Evolutionary conservation across 1,284 basidiomycete genomes (phyloP).

Genomic region (Malassezia furfur): DNA sequence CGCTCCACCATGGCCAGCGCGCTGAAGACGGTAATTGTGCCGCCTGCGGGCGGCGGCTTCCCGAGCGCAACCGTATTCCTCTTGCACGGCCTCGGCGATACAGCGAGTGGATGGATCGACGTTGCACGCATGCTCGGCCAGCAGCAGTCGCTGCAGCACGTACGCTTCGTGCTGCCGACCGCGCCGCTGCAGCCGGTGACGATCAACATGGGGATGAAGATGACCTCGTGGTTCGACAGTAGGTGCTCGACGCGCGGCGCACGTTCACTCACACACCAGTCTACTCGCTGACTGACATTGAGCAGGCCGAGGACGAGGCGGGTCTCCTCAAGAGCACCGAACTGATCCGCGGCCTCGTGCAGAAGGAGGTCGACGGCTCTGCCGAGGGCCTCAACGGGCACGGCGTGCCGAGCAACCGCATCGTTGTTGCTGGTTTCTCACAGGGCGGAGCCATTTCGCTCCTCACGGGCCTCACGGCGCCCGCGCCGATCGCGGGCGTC

Average conservation of each 20-base stretch:
- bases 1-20: slow-evolving; percentile 5
- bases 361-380: slow-evolving; percentile 37
- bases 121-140: slow-evolving; percentile 43
- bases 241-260: slow-evolving; percentile 18
- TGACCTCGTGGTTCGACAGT: slow-evolving; percentile 48
- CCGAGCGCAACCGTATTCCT: slow-evolving; percentile 44
- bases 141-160: slow-evolving; percentile 36
- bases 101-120: slow-evolving; percentile 41
- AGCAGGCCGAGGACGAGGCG: slow-evolving; percentile 37
- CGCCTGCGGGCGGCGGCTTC: slow-evolving; percentile 31
- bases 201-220: slow-evolving; percentile 45
- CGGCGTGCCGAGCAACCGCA: slow-evolving; percentile 31
- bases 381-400: slow-evolving; percentile 29
- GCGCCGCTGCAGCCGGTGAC: slow-evolving; percentile 44
- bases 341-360: slow-evolving; percentile 33
- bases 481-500: slow-evolving; percentile 32
- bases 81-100: slow-evolving; percentile 44
- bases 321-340: slow-evolving; percentile 35
- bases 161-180: slow-evolving; percentile 46
- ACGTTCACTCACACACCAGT: neutral
- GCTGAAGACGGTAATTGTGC: slow-evolving; percentile 41
- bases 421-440: slow-evolving; percentile 37
- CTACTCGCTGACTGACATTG: slow-evolving; percentile 35
- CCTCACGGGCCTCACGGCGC: slow-evolving; percentile 31
- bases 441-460: slow-evolving; percentile 44